These are phyloP conservation scores for Camellia sinensis DNA, from an alignment of 148 eudicot species.

Conservation along the genomic window DNA sequence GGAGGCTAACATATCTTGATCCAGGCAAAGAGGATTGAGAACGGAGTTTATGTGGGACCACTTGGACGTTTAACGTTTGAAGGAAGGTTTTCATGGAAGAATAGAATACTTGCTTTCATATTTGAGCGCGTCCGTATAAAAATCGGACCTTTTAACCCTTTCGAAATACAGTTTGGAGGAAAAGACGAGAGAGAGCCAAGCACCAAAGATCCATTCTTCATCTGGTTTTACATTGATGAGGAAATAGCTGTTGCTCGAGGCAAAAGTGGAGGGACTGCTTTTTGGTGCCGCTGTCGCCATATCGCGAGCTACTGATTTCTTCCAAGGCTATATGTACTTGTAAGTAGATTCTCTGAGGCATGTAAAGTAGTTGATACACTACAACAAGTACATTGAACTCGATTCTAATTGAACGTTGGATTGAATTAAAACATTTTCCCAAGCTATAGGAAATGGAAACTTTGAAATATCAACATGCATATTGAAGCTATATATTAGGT, in stretches of 20 bases:
- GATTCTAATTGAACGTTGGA: neutral
- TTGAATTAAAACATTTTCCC: neutral
- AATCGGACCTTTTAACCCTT: conserved; percentile 71
- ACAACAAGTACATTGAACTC: neutral
- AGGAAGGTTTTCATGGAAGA: conserved; percentile 85
- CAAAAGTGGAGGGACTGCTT: conserved; percentile 90
- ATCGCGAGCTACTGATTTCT: conserved; percentile 26
- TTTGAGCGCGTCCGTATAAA: conserved; percentile 75
- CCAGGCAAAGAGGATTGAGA: conserved; percentile 90
- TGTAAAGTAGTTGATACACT: neutral
- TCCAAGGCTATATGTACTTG: neutral
- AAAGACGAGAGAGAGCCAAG: conserved; percentile 69
- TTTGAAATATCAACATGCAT: neutral
- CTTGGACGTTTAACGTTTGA: conserved; percentile 78
- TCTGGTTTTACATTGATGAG: conserved; percentile 90
- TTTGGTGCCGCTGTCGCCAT: conserved; percentile 84
- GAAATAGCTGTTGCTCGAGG: conserved; percentile 97
- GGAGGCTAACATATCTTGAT: neutral
- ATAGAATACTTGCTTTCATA: conserved; percentile 78
- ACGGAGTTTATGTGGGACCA: conserved; percentile 82
- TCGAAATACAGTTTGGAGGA: conserved; percentile 62
- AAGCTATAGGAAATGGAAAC: neutral
- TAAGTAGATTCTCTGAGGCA: neutral
- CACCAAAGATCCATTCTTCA: conserved; percentile 79
- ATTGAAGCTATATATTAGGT: neutral